Evolutionary conservation across 176 grass and related monocot genomes (phyloP).

Genomic region (Hordeum marinum): DNA sequence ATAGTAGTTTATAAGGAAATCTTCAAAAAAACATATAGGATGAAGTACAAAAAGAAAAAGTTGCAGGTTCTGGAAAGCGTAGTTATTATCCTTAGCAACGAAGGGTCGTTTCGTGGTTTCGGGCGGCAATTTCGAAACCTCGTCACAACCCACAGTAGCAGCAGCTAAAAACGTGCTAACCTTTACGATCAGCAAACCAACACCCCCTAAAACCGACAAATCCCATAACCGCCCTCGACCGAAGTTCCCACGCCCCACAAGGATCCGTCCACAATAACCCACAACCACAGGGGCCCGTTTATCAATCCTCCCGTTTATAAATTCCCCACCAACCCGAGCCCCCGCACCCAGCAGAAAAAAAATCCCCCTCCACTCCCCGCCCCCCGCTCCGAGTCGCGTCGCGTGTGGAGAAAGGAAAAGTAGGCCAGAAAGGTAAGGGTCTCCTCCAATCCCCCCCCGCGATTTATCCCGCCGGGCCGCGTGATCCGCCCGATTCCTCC

Average conservation of each 20-base stretch:
- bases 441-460: neutral
- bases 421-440: constrained; percentile 37
- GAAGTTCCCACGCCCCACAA: neutral
- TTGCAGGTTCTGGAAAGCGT: too few relatives aligned
- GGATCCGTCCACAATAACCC: rapidly evolving
- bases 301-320: neutral
- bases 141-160: neutral
- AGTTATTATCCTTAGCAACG: too few relatives aligned
- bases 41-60: too few relatives aligned
- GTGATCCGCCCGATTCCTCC: constrained; percentile 27
- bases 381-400: neutral
- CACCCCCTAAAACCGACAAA: rapidly evolving
- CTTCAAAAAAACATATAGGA: too few relatives aligned
- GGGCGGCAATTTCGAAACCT: constrained; percentile 15
- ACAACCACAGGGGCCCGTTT: rapidly evolving
- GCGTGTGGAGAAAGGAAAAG: constrained; percentile 10
- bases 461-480: neutral
- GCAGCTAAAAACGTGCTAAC: neutral
- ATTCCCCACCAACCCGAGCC: neutral
- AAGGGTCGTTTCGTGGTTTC: too few relatives aligned
- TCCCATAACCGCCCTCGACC: rapidly evolving
- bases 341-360: neutral
- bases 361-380: neutral
- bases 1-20: too few relatives aligned
- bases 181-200: neutral